Base-by-base conservation (phyloP, 768 basidiomycete species). In the Boletus coccyginus region DNA sequence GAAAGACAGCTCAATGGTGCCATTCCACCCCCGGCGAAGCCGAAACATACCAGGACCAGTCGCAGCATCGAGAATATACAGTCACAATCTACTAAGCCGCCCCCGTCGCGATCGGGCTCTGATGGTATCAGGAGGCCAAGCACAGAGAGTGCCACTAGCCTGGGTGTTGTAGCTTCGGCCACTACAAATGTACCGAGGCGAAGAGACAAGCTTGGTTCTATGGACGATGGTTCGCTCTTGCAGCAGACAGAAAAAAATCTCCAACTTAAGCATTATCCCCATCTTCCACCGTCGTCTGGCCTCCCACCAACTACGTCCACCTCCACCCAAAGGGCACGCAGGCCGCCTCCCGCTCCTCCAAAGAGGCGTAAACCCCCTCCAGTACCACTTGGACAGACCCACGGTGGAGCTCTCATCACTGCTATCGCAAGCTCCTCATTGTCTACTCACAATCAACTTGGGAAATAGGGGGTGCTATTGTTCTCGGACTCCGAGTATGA, bases 321-420 rank as follows among this genome's bases (percentile, higher is more conserved):
- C 33, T 60, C 60, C 36, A 67, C 66, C n/a, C 66, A 57, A 31
- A 69, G 68, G 54, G 46, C 50, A 49, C 77, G 80, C 52, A 71
- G 83, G 53, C 80, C 88, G 3, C 85, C 88, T 0, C 84, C 89
- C n/a, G 80, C 84, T 11, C 86, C 87, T 19, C 79, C 79, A 4
- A 83, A 84, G 64, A 77, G 88, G 44, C 74, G 89, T 64, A 88
- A 87, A 62, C 84, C 89, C 2, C 89, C 90, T 35, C 85, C 88
- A 16, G 77, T 86, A 44, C 87, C 90, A 11, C 71, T 78, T 2
- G 76, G 74, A 32, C 75, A 68, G 47, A 78, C 78, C 1, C 76
- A 78, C 52, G 64, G 78, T 14, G 84, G 82, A 10, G 79, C 77
- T 21, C 82, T 81, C 36, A 84, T 88, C 35, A 84, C 83, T 8